Percentiles rank a stretch among this genome's conserved stretches.
Evolutionary conservation across 2,329 filamentous ascomycete species (phyloP).

Genomic region (Stachybotrys elegans): DNA sequence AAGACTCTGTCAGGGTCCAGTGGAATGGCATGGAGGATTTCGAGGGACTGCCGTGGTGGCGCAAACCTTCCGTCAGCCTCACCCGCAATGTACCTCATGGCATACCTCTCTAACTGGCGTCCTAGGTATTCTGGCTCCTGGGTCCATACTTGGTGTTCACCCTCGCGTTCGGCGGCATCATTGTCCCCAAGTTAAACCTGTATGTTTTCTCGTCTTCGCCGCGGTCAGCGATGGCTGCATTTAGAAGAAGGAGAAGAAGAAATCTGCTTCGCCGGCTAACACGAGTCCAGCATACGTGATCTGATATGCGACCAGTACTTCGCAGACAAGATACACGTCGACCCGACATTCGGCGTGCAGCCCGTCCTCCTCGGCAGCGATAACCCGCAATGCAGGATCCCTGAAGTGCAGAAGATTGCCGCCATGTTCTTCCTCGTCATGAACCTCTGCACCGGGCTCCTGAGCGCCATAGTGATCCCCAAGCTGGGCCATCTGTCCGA

Average conservation of each 20-base stretch:
- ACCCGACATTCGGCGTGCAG: conserved; percentile 55
- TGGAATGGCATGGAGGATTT: conserved; percentile 56
- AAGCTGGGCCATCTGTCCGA: conserved; percentile 83
- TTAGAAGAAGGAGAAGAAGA: too few relatives aligned
- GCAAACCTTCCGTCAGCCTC: conserved; percentile 51
- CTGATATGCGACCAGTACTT: conserved; percentile 83
- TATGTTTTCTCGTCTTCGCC: conserved; percentile 27
- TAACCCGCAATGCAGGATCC: conserved; percentile 74
- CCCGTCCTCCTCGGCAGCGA: conserved; percentile 64
- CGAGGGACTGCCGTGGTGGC: conserved; percentile 56
- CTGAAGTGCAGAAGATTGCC: conserved; percentile 71
- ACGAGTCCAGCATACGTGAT: conserved; percentile 58
- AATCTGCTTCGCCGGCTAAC: conserved; percentile 10
- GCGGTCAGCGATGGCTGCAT: too few relatives aligned
- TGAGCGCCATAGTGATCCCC: conserved; percentile 78
- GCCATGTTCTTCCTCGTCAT: conserved; percentile 74
- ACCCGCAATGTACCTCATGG: neutral
- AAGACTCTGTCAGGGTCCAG: conserved; percentile 12
- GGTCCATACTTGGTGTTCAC: conserved; percentile 77
- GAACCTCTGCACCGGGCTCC: conserved; percentile 66
- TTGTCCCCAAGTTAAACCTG: conserved; percentile 84
- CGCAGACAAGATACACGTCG: conserved; percentile 53
- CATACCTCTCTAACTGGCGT: conserved; percentile 14
- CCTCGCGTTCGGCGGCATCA: conserved; percentile 76
- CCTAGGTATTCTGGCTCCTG: conserved; percentile 76